These are phyloP conservation scores for Lodderomyces theae DNA, from an alignment of 1,139 yeast genomes.

Conservation along the genomic window DNA sequence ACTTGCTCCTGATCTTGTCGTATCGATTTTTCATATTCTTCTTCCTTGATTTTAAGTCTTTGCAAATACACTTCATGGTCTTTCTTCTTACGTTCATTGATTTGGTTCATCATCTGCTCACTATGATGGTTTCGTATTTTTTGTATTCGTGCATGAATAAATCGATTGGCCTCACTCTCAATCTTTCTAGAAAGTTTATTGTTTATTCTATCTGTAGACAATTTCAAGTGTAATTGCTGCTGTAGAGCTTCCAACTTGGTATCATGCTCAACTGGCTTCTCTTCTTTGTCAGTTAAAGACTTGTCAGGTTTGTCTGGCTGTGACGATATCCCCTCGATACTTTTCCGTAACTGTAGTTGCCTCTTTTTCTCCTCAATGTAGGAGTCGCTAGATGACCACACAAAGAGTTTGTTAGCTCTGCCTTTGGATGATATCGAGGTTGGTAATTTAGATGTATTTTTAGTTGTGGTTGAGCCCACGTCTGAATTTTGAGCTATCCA, in stretches of 20 bases:
- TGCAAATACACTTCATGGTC: slow-evolving; percentile 42
- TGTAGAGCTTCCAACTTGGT: slow-evolving; percentile 6
- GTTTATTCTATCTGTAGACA: slow-evolving; percentile 21
- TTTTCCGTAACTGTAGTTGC: slow-evolving; percentile 19
- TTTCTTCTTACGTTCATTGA: slow-evolving; percentile 39
- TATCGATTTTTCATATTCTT: slow-evolving; percentile 31
- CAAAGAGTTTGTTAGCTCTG: slow-evolving; percentile 36
- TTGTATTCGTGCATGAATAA: slow-evolving; percentile 40
- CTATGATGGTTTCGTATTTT: slow-evolving; percentile 39
- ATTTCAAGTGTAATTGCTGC: slow-evolving; percentile 12
- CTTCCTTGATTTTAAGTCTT: slow-evolving; percentile 38
- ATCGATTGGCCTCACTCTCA: slow-evolving; percentile 38
- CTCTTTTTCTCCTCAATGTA: slow-evolving; percentile 34
- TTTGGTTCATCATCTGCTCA: slow-evolving; percentile 37
- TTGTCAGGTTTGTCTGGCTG: slow-evolving; percentile 10
- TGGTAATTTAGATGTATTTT: background rate
- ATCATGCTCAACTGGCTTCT: slow-evolving; percentile 7
- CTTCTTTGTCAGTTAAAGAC: slow-evolving; percentile 4
- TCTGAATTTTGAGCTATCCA: slow-evolving; percentile 20
- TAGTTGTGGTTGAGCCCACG: background rate
- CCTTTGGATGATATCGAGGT: slow-evolving; percentile 6
- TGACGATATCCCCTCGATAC: slow-evolving; percentile 5
- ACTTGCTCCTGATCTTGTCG: slow-evolving; percentile 8
- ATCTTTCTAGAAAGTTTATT: slow-evolving; percentile 28
- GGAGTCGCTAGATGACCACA: slow-evolving; percentile 46